A percentile compares a stretch with the other conserved stretches of the same genome.
Evolutionary conservation across 2,329 filamentous ascomycete genomes (phyloP).

Genomic region (Cytospora leucostoma): DNA sequence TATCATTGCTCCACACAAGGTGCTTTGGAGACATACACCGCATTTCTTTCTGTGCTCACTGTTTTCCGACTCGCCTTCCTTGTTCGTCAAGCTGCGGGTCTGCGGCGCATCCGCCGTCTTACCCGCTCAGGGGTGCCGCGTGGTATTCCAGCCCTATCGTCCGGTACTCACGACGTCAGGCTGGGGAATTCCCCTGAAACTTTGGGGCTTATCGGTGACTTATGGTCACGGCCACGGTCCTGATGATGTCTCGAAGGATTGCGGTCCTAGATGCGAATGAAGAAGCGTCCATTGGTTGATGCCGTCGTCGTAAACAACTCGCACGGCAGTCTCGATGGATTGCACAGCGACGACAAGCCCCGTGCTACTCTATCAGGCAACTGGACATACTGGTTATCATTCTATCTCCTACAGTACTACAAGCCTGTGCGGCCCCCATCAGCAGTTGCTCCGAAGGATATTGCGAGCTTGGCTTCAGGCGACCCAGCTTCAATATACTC

Average conservation of each 20-base stretch:
- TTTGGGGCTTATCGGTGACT: conserved; percentile 10
- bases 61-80: neutral
- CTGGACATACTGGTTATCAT: no score
- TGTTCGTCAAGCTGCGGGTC: conserved; percentile 14
- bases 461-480: neutral
- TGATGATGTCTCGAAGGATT: neutral
- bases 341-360: no score
- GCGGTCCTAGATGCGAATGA: neutral
- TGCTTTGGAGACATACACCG: neutral
- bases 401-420: no score
- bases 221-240: neutral
- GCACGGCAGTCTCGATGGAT: no score
- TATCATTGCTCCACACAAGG: neutral
- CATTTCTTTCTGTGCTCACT: neutral
- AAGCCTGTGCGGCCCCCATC: no score
- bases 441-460: neutral
- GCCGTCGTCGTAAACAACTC: neutral
- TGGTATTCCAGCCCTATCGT: conserved; percentile 21
- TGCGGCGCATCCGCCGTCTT: conserved; percentile 13
- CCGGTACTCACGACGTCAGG: conserved; percentile 10
- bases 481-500: neutral
- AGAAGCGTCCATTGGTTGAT: neutral
- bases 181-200: conserved; percentile 11
- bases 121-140: conserved; percentile 20
- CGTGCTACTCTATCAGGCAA: no score